These are phyloP conservation scores for Fusarium sarcochroum DNA, from an alignment of 2,329 filamentous ascomycete species.

Conservation along the genomic window DNA sequence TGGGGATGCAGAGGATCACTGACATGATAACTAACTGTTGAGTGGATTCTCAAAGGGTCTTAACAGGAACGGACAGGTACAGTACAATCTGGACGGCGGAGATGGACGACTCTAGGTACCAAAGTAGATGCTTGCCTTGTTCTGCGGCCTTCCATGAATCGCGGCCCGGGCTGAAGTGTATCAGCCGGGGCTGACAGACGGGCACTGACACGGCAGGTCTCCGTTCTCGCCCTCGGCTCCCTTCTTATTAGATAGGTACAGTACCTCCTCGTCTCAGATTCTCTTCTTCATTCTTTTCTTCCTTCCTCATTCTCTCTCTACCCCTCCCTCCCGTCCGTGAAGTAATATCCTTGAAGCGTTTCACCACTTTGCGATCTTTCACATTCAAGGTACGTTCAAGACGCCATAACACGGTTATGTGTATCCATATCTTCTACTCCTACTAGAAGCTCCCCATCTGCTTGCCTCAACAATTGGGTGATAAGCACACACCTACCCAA, in stretches of 20 bases:
- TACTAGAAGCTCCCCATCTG: neutral
- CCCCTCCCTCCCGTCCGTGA: slow-evolving; percentile 12
- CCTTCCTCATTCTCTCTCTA: slow-evolving; percentile 20
- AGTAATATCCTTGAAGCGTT: slow-evolving; percentile 23
- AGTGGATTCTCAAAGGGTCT: neutral
- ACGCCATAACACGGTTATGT: neutral
- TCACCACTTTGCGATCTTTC: slow-evolving; percentile 17
- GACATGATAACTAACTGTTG: neutral
- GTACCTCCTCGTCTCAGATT: slow-evolving; percentile 18
- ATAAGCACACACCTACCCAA: neutral
- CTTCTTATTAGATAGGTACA: slow-evolving; percentile 33
- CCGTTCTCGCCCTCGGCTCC: slow-evolving; percentile 33
- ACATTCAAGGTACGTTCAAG: slow-evolving; percentile 39
- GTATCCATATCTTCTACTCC: neutral
- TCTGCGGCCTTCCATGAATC: slow-evolving; percentile 43
- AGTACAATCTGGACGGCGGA: neutral
- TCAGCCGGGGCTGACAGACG: slow-evolving; percentile 27
- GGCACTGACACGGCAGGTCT: slow-evolving; percentile 31
- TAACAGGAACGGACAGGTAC: neutral
- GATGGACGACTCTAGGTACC: neutral
- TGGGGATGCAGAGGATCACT: slow-evolving; percentile 29
- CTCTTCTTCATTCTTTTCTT: slow-evolving; percentile 1
- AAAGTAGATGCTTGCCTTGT: slow-evolving; percentile 11
- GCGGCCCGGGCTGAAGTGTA: slow-evolving; percentile 17
- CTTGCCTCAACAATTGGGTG: neutral